Evolutionary conservation across 1,284 basidiomycete genomes (phyloP).

Genomic region (Moesziomyces aphidis): DNA sequence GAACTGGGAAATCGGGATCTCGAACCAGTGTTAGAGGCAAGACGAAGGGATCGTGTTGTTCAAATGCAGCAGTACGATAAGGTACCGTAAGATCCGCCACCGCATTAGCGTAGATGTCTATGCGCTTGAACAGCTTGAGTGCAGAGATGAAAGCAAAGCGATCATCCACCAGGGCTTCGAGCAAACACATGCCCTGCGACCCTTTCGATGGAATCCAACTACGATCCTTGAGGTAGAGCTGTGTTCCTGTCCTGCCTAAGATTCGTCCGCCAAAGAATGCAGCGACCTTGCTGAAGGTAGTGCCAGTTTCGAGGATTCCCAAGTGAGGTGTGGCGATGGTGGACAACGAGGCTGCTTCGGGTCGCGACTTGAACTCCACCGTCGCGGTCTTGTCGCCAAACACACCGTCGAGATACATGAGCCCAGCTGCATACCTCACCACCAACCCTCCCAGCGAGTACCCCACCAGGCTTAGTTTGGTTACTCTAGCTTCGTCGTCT

Average conservation of each 20-base stretch:
- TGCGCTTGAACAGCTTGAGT: slow-evolving; percentile 76
- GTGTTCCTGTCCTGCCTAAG: slow-evolving; percentile 17
- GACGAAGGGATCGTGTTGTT: slow-evolving; percentile 43
- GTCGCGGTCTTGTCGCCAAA: slow-evolving; percentile 17
- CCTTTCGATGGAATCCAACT: slow-evolving; percentile 29
- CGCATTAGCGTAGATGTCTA: slow-evolving; percentile 86
- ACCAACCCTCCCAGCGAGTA: slow-evolving; percentile 86
- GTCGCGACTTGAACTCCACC: slow-evolving; percentile 28
- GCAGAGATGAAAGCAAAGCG: slow-evolving; percentile 83
- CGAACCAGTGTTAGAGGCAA: slow-evolving; percentile 16
- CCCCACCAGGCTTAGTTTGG: slow-evolving; percentile 49
- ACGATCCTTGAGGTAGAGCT: slow-evolving; percentile 40
- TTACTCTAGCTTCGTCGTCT: slow-evolving; percentile 29
- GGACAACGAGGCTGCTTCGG: slow-evolving; percentile 71
- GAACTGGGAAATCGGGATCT: slow-evolving; percentile 19
- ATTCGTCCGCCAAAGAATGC: slow-evolving; percentile 70
- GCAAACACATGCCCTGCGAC: slow-evolving; percentile 20
- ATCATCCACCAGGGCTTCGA: slow-evolving; percentile 65
- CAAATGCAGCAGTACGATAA: slow-evolving; percentile 55
- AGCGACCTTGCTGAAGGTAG: slow-evolving; percentile 74
- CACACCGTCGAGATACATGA: slow-evolving; percentile 73
- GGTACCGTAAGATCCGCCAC: slow-evolving; percentile 65
- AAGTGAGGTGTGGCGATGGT: slow-evolving; percentile 86
- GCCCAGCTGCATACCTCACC: slow-evolving; percentile 79
- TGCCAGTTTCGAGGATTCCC: slow-evolving; percentile 69